A percentile compares a stretch with the other conserved stretches of the same genome.
These are phyloP conservation scores for Sistotremastrum suecicum DNA, from an alignment of 768 basidiomycete species.

Conservation along the genomic window DNA sequence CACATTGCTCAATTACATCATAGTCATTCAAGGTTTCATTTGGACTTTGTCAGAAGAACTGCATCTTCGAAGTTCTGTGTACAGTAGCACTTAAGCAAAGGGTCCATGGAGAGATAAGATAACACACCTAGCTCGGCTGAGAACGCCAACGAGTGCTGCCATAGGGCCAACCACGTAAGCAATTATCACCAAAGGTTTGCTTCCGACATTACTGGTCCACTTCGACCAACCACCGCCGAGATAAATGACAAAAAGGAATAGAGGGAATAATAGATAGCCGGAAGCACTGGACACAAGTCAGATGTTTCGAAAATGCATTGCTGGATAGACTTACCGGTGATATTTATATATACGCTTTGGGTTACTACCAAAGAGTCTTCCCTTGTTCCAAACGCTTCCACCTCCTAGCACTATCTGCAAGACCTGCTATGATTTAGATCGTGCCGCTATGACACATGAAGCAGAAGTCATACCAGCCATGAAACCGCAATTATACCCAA, in stretches of 20 bases:
- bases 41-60: slow-evolving; percentile 24
- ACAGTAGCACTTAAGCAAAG: slow-evolving; percentile 35
- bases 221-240: slow-evolving; percentile 59
- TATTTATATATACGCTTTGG: slow-evolving; percentile 77
- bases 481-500: slow-evolving; percentile 48
- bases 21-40: neutral
- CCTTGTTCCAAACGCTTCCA: slow-evolving; percentile 66
- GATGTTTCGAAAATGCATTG: neutral
- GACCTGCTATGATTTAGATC: slow-evolving; percentile 9
- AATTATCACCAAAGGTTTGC: slow-evolving; percentile 27
- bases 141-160: slow-evolving; percentile 21
- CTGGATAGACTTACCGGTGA: slow-evolving; percentile 40
- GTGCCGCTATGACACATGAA: neutral
- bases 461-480: slow-evolving; percentile 29
- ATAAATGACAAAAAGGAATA: slow-evolving; percentile 46
- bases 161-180: slow-evolving; percentile 44
- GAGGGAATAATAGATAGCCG: slow-evolving; percentile 55
- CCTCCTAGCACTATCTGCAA: slow-evolving; percentile 50
- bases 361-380: slow-evolving; percentile 58
- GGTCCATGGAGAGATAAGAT: slow-evolving; percentile 19
- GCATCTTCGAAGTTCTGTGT: slow-evolving; percentile 51
- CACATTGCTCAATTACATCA: too few species aligned
- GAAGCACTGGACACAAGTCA: slow-evolving; percentile 33
- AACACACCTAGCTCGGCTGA: neutral
- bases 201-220: slow-evolving; percentile 33